Evolutionary conservation across 208 protist genomes (phyloP), one percentile per base, ranked within the genome.

Genomic region (Trypanosomatidae sp.): DNA sequence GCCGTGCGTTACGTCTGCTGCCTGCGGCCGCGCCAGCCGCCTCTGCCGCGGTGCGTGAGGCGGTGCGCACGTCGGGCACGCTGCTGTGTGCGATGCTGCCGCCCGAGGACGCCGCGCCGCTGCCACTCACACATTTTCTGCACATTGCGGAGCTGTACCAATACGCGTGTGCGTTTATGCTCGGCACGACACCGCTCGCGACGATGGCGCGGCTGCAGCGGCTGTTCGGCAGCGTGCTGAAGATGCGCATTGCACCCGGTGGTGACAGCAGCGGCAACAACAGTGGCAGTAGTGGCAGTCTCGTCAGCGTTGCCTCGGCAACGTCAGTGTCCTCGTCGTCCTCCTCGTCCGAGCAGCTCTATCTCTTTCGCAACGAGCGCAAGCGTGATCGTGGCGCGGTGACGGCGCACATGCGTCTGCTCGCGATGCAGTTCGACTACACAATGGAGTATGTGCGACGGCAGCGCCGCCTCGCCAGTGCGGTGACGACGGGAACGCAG

Each of bases 381-480:
- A 61, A 53, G 0, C 48, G 57, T 8, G 67, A 76, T 33, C 56
- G 61, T 15, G 57, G 60, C 2, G 71, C 67, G 6, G 71, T 81
- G 4, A 48, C 57, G 6, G 32, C 58, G 6, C 63, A 76, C 35
- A 38, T 72, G 41, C 48, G 46, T 19, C 42, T 69, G 3, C 21
- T 61, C 7, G 64, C 63, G 0, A 43, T 51, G 4, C 66, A 76
- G 58, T 76, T 72, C 27, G 24, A 53, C 16, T 56, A 56, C 32
- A 66, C 66, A 2, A 55, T 66, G 0, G 53, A 62, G 13, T 39
- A 44, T 11, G 40, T 69, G n/a, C 52, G 43, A 40, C 39, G 50
- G 18, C 45, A 51, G 1, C 38, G 41, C 0, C 24, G 38, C n/a
- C 27, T 39, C 26, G 26, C 18, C 16, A 28, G 25, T 11, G 37